A percentile compares a stretch with the other conserved stretches of the same genome.
phyloP scores from a whole-genome alignment of 164 flowering plant species.

The Vitis riparia region DNA sequence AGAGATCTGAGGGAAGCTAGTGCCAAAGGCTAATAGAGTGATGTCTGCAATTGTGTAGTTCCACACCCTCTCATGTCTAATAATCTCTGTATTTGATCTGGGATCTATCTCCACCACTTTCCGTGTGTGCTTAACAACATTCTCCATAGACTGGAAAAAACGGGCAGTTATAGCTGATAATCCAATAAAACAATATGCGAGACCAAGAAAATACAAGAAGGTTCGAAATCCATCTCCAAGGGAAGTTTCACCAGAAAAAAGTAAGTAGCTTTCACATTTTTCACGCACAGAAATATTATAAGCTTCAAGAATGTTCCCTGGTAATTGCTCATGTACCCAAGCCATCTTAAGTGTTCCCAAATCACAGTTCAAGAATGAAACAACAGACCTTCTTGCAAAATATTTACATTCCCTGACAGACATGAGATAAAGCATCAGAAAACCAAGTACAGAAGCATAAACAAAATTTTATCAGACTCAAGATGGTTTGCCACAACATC shows the following conservation, averaged over 20 bases:
- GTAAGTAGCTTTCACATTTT: conserved; percentile 65
- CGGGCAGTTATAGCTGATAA: conserved; percentile 82
- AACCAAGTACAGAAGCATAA: no score
- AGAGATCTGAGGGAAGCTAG: conserved; percentile 96
- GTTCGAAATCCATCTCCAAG: conserved; percentile 58
- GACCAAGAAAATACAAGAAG: conserved; percentile 61
- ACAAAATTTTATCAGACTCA: no score
- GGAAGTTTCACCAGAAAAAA: conserved; percentile 53
- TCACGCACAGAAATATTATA: conserved; percentile 23
- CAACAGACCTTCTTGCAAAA: background rate
- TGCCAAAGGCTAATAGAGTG: conserved; percentile 82
- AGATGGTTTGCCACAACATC: no score
- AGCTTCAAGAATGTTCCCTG: conserved; percentile 14
- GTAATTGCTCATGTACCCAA: conserved; percentile 12
- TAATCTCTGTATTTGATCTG: conserved; percentile 35
- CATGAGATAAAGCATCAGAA: background rate
- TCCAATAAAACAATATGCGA: conserved; percentile 86
- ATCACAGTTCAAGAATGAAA: background rate
- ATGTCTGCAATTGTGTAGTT: conserved; percentile 90
- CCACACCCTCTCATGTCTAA: conserved; percentile 76
- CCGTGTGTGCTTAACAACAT: conserved; percentile 81
- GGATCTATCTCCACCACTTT: conserved; percentile 73
- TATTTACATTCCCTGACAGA: conserved; percentile 1
- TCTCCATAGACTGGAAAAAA: conserved; percentile 92
- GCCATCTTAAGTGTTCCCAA: conserved; percentile 27